Evolutionary conservation across 495 filamentous ascomycete genomes (phyloP).

Genomic region (Hypoxylon trugodes): DNA sequence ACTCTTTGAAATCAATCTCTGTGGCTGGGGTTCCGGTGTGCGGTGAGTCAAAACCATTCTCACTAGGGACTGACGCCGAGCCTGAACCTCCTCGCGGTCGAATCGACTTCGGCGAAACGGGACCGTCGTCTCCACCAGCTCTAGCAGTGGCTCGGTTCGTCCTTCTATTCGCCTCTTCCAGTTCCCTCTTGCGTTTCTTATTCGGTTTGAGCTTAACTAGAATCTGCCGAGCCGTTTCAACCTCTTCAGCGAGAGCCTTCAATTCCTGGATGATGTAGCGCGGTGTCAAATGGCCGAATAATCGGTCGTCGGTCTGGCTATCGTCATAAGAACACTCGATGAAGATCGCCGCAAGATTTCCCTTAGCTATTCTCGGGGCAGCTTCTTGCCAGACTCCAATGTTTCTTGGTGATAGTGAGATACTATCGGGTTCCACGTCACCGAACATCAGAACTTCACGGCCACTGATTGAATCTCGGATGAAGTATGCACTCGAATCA

Average conservation of each 20-base stretch:
- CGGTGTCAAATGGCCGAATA: slow-evolving; percentile 91
- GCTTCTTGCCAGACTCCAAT: slow-evolving; percentile 82
- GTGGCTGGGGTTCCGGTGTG: slow-evolving; percentile 49
- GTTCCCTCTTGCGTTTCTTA: slow-evolving; percentile 54
- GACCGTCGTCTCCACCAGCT: slow-evolving; percentile 37
- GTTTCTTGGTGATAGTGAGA: slow-evolving; percentile 84
- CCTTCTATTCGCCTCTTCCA: slow-evolving; percentile 27
- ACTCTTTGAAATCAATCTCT: slow-evolving; percentile 47
- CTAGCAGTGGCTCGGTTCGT: slow-evolving; percentile 5
- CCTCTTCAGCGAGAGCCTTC: slow-evolving; percentile 70
- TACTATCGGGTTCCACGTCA: slow-evolving; percentile 90
- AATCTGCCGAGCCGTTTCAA: slow-evolving; percentile 54
- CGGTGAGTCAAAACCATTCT: slow-evolving; percentile 38
- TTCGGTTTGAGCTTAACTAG: slow-evolving; percentile 36
- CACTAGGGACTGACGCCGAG: slow-evolving; percentile 13
- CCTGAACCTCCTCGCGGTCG: slow-evolving; percentile 30
- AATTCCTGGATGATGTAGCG: slow-evolving; percentile 82
- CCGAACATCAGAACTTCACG: slow-evolving; percentile 91
- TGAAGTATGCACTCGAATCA: slow-evolving; percentile 91
- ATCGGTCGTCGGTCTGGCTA: slow-evolving; percentile 70
- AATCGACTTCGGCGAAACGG: slow-evolving; percentile 52
- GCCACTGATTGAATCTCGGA: slow-evolving; percentile 73
- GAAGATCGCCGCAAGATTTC: slow-evolving; percentile 78
- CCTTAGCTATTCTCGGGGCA: slow-evolving; percentile 77
- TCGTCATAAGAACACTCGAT: slow-evolving; percentile 96